phyloP scores from a whole-genome alignment of 148 eudicot genomes.

The Vaccinium myrtillus region DNA sequence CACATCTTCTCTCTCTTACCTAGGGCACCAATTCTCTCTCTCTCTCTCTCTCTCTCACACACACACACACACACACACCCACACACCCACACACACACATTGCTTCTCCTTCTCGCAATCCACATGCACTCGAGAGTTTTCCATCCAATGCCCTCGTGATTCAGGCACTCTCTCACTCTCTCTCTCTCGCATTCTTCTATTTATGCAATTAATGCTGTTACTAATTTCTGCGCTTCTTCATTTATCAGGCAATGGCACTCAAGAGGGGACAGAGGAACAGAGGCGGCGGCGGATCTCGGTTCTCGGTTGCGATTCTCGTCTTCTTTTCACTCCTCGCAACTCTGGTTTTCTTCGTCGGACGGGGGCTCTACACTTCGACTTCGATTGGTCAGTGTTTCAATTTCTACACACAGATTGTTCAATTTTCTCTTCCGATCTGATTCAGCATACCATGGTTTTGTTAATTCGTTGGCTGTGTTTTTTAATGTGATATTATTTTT shows the following conservation, averaged over 20 bases:
- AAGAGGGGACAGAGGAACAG: slow-evolving; percentile 46
- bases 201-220: not conserved
- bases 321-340: slow-evolving; percentile 49
- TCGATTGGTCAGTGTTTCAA: slow-evolving; percentile 30
- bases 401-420: not conserved
- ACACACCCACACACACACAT: not conserved
- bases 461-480: not conserved
- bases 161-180: not conserved
- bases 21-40: not conserved
- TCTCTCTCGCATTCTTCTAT: not conserved
- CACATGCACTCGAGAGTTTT: not conserved
- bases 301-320: slow-evolving; percentile 35
- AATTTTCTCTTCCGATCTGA: not conserved
- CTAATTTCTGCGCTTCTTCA: not conserved
- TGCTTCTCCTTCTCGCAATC: not conserved
- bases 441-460: not conserved
- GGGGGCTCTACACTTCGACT: slow-evolving; percentile 35
- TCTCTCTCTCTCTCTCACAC: not conserved
- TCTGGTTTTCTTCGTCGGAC: slow-evolving; percentile 52
- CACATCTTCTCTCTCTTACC: not conserved
- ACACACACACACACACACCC: not conserved
- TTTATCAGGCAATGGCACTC: slow-evolving; percentile 43
- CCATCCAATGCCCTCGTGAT: not conserved
- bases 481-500: not conserved
- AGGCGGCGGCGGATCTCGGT: slow-evolving; percentile 43